Percentiles rank a stretch among this genome's conserved stretches.
Evolutionary conservation across 2,329 filamentous ascomycete genomes (phyloP).

Genomic region (Xylaria polymorpha): DNA sequence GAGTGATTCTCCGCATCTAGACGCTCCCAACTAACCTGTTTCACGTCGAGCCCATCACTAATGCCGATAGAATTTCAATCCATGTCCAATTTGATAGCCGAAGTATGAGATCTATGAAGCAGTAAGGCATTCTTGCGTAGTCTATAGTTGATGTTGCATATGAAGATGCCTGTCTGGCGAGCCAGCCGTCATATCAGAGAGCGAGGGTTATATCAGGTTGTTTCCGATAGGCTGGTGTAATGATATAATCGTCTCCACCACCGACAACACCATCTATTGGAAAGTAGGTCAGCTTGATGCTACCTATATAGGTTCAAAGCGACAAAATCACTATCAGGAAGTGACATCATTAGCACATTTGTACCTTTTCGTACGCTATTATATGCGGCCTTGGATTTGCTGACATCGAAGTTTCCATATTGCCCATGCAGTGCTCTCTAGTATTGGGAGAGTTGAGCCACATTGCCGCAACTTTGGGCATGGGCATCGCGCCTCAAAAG

Average conservation of each 20-base stretch:
- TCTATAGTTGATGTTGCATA: not conserved
- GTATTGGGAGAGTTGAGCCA: not conserved
- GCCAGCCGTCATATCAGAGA: not conserved
- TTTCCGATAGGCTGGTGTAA: not conserved
- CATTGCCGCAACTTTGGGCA: not conserved
- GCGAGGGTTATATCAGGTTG: not conserved
- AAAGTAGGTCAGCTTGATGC: not conserved
- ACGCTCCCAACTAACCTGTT: not conserved
- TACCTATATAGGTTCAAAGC: not conserved
- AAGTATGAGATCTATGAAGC: not conserved
- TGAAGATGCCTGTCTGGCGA: not conserved
- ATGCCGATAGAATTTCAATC: conserved; percentile 15
- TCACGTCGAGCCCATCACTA: not conserved
- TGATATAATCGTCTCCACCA: conserved; percentile 12
- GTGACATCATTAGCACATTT: not conserved
- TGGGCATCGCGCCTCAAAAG: not conserved
- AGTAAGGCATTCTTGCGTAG: not conserved
- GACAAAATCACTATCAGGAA: not conserved
- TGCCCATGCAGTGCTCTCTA: not conserved
- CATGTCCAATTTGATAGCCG: not conserved
- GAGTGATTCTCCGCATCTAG: not conserved
- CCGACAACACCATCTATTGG: not conserved
- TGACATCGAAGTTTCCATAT: not conserved
- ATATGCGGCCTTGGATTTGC: not conserved
- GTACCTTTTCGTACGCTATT: not conserved